Conservation (phyloP, 2,329 filamentous ascomycete species). For the Aplosporella prunicola region DNA sequence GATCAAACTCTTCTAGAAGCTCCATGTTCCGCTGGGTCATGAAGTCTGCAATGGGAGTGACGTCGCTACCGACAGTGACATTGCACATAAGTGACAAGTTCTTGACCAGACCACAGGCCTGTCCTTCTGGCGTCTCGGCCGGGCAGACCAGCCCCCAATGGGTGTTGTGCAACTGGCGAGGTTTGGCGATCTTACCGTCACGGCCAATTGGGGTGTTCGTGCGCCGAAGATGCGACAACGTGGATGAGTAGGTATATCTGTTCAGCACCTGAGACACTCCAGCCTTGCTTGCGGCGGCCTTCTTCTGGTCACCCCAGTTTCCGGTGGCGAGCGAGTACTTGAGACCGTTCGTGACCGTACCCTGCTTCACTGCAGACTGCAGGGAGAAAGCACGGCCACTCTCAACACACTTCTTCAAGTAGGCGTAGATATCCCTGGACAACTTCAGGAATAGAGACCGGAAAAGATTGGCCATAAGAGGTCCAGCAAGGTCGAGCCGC, state of each 20-base stretch:
- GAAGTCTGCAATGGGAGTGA: slow-evolving; percentile 84
- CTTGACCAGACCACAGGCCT: slow-evolving; percentile 96
- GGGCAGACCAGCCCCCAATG: slow-evolving; percentile 98
- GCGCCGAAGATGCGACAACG: slow-evolving; percentile 87
- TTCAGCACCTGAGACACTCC: slow-evolving; percentile 98
- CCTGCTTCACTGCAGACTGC: slow-evolving; percentile 80
- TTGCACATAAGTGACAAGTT: slow-evolving; percentile 98
- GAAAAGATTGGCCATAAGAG: slow-evolving; percentile 92
- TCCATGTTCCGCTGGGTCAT: slow-evolving; percentile 97
- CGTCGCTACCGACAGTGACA: slow-evolving; percentile 88
- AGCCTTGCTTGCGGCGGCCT: slow-evolving; percentile 86
- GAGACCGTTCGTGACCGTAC: slow-evolving; percentile 82
- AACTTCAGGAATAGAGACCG: slow-evolving; percentile 83
- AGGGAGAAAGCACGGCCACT: slow-evolving; percentile 82
- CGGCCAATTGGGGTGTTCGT: slow-evolving; percentile 97
- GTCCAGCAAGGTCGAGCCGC: slow-evolving; percentile 87
- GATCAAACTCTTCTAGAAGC: slow-evolving; percentile 79
- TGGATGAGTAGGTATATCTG: slow-evolving; percentile 94
- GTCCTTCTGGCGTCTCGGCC: slow-evolving; percentile 93
- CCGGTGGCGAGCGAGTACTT: slow-evolving; percentile 96
- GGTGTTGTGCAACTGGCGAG: slow-evolving; percentile 94
- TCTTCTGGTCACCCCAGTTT: slow-evolving; percentile 99
- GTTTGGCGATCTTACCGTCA: slow-evolving; percentile 97
- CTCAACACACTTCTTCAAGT: slow-evolving; percentile 88
- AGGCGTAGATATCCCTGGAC: slow-evolving; percentile 81